Evolutionary conservation across 371 early-diverging fungal species (phyloP).

Genomic region (Furculomyces boomerangus): DNA sequence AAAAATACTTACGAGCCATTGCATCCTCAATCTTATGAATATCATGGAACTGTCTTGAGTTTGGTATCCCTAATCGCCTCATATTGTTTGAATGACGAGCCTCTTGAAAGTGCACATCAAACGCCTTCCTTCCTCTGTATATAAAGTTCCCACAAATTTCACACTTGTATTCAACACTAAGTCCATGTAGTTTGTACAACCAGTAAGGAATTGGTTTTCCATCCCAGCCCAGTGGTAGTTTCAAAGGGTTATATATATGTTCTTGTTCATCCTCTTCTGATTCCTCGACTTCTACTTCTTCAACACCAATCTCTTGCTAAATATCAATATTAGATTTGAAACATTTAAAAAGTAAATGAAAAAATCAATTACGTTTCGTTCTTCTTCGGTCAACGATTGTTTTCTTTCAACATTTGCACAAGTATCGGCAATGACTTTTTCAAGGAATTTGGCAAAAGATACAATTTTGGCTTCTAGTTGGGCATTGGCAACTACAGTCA

Average conservation of each 20-base stretch:
- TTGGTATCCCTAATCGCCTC: slow-evolving; percentile 86
- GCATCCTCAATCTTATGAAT: slow-evolving; percentile 87
- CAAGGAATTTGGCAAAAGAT: slow-evolving; percentile 39
- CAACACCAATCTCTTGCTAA: slow-evolving; percentile 54
- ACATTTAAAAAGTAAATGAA: slow-evolving; percentile 2
- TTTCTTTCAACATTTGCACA: slow-evolving; percentile 78
- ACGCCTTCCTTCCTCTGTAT: slow-evolving; percentile 94
- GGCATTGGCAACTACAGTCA: slow-evolving; percentile 1
- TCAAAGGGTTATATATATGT: slow-evolving; percentile 87
- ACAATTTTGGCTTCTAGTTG: slow-evolving; percentile 35
- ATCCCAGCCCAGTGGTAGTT: slow-evolving; percentile 94
- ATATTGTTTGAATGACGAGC: slow-evolving; percentile 91
- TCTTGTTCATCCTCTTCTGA: slow-evolving; percentile 76
- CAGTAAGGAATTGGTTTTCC: slow-evolving; percentile 98
- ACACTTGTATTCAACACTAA: slow-evolving; percentile 87
- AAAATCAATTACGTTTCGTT: slow-evolving; percentile 24
- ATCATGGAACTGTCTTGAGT: slow-evolving; percentile 83
- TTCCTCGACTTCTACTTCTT: slow-evolving; percentile 49
- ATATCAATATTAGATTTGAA: not conserved
- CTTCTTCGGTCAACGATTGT: slow-evolving; percentile 81
- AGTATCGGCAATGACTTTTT: slow-evolving; percentile 52
- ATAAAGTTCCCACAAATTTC: slow-evolving; percentile 94
- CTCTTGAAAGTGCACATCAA: slow-evolving; percentile 84
- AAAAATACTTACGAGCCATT: slow-evolving; percentile 38
- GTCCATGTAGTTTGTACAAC: slow-evolving; percentile 94